Percentiles rank a stretch among this genome's conserved stretches.
Evolutionary conservation across 345 rosid genomes (phyloP).

Genomic region (Camelina laxa): DNA sequence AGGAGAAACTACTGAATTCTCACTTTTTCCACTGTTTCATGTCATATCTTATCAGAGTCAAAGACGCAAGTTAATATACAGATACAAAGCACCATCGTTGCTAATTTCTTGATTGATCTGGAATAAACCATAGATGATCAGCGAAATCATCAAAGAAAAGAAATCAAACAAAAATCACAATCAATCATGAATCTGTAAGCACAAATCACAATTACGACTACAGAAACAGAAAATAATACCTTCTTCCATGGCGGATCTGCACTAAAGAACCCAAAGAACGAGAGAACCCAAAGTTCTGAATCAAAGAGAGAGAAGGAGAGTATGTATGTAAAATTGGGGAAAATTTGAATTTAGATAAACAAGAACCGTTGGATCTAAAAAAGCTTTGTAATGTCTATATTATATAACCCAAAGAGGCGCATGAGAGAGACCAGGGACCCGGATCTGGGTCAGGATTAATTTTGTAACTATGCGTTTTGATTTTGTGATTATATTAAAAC

Average conservation of each 20-base stretch:
- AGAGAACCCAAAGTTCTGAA: background rate
- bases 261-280: conserved; percentile 5
- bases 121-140: conserved; percentile 11
- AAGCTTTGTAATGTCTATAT: too few relatives aligned
- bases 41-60: conserved; percentile 15
- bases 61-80: background rate
- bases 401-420: too few relatives aligned
- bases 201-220: background rate
- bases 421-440: too few relatives aligned
- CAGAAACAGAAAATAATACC: conserved; percentile 20
- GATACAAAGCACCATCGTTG: conserved; percentile 12
- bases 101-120: conserved; percentile 40
- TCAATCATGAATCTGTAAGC: conserved; percentile 21
- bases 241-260: conserved; percentile 47
- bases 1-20: conserved; percentile 53
- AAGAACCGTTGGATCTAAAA: too few relatives aligned
- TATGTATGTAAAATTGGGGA: too few relatives aligned
- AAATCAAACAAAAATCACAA: conserved; percentile 21
- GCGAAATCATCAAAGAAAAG: conserved; percentile 15
- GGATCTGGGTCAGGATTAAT: too few relatives aligned
- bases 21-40: conserved; percentile 48
- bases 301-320: background rate
- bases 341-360: too few relatives aligned
- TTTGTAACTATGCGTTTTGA: too few relatives aligned
- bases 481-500: too few relatives aligned